Evolutionary conservation across 2,329 filamentous ascomycete species (phyloP), one percentile per base, ranked within the genome.

Genomic region (Fusarium setosum): DNA sequence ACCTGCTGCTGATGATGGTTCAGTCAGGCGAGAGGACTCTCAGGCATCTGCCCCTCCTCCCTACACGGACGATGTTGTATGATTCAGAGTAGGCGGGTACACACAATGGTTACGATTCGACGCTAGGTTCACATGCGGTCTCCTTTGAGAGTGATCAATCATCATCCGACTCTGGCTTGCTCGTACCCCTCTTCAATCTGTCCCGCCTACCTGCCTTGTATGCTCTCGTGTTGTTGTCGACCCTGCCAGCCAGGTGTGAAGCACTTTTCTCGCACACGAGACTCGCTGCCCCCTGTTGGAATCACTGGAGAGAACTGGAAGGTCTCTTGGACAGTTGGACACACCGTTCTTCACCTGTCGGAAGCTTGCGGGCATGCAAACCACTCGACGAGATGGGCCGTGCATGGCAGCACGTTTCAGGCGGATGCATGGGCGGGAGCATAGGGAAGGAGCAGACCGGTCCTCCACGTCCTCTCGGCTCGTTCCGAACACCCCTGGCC

Each of bases 51-150:
- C 69, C 12, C 73, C 74, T 3, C 72, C 73, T 32, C 62, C 68
- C 8, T 77, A 77, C 55, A 69, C 70, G 20, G 74, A 76, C n/a
- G 53, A 71, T 42, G 49, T 63, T 26, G 68, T 69, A 41, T 74
- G 45, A 59, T 48, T 31, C 12, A 10, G 7, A 5, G 21, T 17
- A 35, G 38, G 34, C 45, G 41, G 23, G 17, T 12, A 50, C 21
- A 34, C 13, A 34, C 23, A n/a, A 55, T 42, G 17, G n/a, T 53
- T 17, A 21, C 8, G 21, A 26, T n/a, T 44, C 42, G 23, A 48
- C 45, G 13, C 18, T 31, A 45, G 18, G 31, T n/a, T n/a, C n/a
- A n/a, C n/a, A n/a, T n/a, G n/a, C n/a, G n/a, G n/a, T n/a, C n/a
- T n/a, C n/a, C n/a, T n/a, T n/a, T 17, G 7, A 32, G 9, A 29